phyloP scores from a whole-genome alignment of 2,329 filamentous ascomycete species.

The Monosporascus sp. region DNA sequence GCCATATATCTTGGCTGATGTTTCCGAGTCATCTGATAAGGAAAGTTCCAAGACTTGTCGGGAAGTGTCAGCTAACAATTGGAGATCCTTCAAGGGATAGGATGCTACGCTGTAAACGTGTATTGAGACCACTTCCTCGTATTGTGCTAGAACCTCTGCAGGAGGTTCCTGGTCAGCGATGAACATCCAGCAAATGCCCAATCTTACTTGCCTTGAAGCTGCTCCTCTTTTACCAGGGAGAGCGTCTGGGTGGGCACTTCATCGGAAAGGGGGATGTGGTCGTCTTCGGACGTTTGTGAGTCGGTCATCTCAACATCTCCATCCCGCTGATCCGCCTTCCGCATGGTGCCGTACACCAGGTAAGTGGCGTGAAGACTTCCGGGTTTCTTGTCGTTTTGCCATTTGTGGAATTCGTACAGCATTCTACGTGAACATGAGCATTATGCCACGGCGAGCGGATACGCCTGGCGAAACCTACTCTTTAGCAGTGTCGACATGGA shows the following conservation, averaged over 20 bases:
- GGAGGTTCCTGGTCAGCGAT: conserved; percentile 7
- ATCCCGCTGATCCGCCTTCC: conserved; percentile 38
- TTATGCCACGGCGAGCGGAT: background rate
- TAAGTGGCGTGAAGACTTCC: conserved; percentile 88
- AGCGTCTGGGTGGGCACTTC: conserved; percentile 53
- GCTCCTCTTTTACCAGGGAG: conserved; percentile 65
- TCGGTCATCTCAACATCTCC: conserved; percentile 67
- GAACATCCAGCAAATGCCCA: background rate
- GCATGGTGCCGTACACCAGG: conserved; percentile 68
- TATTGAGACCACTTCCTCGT: conserved; percentile 69
- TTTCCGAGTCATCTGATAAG: conserved; percentile 52
- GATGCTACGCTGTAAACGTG: conserved; percentile 84
- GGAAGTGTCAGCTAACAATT: conserved; percentile 65
- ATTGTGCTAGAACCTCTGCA: conserved; percentile 60
- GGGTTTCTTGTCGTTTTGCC: conserved; percentile 69
- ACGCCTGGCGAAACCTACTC: conserved; percentile 51
- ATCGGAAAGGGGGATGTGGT: conserved; percentile 35
- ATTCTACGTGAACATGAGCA: conserved; percentile 51
- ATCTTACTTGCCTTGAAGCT: conserved; percentile 54
- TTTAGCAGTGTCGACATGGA: conserved; percentile 85
- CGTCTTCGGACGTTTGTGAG: conserved; percentile 50
- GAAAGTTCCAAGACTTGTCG: conserved; percentile 55
- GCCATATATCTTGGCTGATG: conserved; percentile 60
- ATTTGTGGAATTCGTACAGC: conserved; percentile 78
- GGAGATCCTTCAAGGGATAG: conserved; percentile 63